Conservation (phyloP, 1,139 yeast species). For the Geotrichum fermentans region DNA sequence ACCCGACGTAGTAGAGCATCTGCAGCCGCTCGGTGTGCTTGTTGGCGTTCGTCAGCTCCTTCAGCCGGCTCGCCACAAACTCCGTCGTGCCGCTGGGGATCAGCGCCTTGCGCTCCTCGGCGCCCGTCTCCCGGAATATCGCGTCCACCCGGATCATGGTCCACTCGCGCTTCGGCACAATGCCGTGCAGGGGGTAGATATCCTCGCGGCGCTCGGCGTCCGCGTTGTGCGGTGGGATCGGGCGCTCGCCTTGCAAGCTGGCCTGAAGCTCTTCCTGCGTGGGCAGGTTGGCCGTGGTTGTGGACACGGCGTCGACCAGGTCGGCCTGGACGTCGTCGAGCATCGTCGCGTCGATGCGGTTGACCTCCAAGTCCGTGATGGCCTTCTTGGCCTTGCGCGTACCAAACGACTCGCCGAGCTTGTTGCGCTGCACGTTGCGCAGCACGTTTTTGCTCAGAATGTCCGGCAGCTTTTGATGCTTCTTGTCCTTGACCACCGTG, state of each 20-base stretch:
- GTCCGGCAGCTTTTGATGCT: constrained; percentile 52
- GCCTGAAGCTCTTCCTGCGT: constrained; percentile 55
- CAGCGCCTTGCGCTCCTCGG: constrained; percentile 47
- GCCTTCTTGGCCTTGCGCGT: constrained; percentile 94
- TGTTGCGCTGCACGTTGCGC: constrained; percentile 63
- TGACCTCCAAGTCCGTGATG: constrained; percentile 71
- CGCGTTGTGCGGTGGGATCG: constrained; percentile 72
- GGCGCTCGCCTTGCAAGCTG: constrained; percentile 60
- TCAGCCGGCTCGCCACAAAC: constrained; percentile 50
- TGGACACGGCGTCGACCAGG: constrained; percentile 74
- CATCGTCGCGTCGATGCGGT: constrained; percentile 78
- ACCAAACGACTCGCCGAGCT: constrained; percentile 94
- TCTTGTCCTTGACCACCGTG: constrained; percentile 41
- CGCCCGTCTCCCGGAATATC: constrained; percentile 49
- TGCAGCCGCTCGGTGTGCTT: constrained; percentile 53
- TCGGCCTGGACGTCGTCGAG: constrained; percentile 70
- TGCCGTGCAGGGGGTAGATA: constrained; percentile 65
- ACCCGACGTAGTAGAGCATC: constrained; percentile 69
- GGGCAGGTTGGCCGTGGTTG: constrained; percentile 68
- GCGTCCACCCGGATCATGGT: constrained; percentile 57
- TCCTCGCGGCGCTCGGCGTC: constrained; percentile 79
- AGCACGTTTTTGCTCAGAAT: constrained; percentile 39
- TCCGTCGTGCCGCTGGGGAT: constrained; percentile 54
- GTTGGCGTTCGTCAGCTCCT: constrained; percentile 36
- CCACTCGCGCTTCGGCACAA: constrained; percentile 68